Evolutionary conservation across 148 eudicot genomes (phyloP).

Genomic region (Salicornia ramosissima): DNA sequence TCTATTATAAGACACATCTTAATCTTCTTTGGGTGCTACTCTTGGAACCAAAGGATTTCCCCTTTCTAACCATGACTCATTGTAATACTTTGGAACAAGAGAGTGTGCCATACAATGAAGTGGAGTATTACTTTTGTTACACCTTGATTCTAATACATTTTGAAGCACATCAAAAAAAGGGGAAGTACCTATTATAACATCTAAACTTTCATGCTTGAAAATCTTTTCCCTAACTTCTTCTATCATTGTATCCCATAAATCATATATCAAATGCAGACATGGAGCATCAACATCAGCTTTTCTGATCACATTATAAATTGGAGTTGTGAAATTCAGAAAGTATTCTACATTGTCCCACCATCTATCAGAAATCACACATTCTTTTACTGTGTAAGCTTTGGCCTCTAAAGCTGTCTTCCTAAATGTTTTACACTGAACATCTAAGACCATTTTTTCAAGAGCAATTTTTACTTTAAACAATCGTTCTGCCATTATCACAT

Average conservation of each 20-base stretch:
- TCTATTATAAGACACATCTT: constrained; percentile 1
- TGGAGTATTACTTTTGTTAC: constrained; percentile 10
- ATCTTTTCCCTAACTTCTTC: background rate
- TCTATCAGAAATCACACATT: background rate
- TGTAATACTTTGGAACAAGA: constrained; percentile 2
- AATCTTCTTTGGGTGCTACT: background rate
- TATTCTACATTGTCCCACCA: background rate
- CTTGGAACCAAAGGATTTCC: background rate
- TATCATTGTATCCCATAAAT: background rate
- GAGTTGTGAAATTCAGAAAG: background rate
- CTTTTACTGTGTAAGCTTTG: too few relatives aligned
- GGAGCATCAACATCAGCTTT: background rate
- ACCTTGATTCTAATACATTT: background rate
- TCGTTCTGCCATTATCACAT: too few relatives aligned
- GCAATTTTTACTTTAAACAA: too few relatives aligned
- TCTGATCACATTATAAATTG: background rate
- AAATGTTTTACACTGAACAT: too few relatives aligned
- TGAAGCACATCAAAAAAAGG: constrained; percentile 7
- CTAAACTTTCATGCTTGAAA: background rate
- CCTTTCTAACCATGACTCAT: constrained; percentile 2
- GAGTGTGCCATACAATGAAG: constrained; percentile 11
- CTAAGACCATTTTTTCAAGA: too few relatives aligned
- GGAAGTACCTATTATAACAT: background rate
- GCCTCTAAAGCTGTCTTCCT: too few relatives aligned
- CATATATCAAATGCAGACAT: background rate